Percentiles rank a stretch among this genome's conserved stretches.
These are phyloP conservation scores for Solanum dulcamara DNA, from an alignment of 257 asterid genomes.

Conservation along the genomic window DNA sequence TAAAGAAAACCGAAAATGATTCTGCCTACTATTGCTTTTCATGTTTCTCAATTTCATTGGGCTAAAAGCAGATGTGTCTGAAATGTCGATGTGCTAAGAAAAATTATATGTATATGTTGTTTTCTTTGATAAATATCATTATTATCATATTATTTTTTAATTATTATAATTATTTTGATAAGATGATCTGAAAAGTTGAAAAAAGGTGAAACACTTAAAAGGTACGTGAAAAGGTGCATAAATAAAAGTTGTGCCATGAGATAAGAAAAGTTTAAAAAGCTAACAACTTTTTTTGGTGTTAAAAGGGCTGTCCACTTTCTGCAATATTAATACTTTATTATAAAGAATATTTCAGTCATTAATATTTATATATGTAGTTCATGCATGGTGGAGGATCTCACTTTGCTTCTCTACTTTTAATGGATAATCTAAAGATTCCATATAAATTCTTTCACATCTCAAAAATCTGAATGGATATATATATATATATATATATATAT, in stretches of 20 bases:
- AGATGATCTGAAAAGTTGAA: neutral
- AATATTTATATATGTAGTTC: neutral
- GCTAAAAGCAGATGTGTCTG: neutral
- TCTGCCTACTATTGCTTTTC: neutral
- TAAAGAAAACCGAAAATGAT: neutral
- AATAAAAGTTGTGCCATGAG: slow-evolving; percentile 38
- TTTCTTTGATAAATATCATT: neutral
- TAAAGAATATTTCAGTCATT: neutral
- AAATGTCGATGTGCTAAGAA: neutral
- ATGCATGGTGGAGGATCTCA: slow-evolving; percentile 39
- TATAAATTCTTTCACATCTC: slow-evolving; percentile 11
- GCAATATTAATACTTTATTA: slow-evolving; percentile 10
- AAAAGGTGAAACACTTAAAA: neutral
- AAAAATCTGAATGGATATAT: neutral
- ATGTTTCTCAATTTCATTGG: neutral
- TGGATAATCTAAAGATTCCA: slow-evolving; percentile 47
- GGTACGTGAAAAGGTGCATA: slow-evolving; percentile 17
- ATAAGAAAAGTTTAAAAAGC: slow-evolving; percentile 21
- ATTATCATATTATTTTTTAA: neutral
- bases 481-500: too few relatives aligned
- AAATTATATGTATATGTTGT: neutral
- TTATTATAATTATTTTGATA: neutral
- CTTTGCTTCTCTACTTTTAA: slow-evolving; percentile 51
- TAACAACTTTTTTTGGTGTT: slow-evolving; percentile 54
- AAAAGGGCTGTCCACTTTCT: slow-evolving; percentile 99